Evolutionary conservation across 106 monocot species (phyloP), one percentile per base, ranked within the genome.

Genomic region (Phalaenopsis equestris): DNA sequence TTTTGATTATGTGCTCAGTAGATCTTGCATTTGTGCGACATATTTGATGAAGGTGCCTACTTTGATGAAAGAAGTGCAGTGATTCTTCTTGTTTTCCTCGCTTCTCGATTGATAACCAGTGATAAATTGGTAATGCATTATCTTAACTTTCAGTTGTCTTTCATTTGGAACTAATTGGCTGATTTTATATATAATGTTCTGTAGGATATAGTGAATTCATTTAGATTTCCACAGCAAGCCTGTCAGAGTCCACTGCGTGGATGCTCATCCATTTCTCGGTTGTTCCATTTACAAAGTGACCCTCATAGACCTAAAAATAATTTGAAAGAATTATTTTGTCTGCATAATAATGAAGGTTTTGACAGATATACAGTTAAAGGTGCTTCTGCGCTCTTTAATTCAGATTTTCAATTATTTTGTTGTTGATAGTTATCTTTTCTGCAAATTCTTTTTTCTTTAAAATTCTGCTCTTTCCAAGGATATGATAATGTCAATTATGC

Each of bases 31-130:
- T 38, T 73, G 55, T 75, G 79, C 80, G 80, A 86, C 56, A 77
- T 87, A 61, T 77, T 85, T 7, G 87, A 83, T 78, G 52, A 79
- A 49, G 85, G 80, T 83, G 73, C 75, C 47, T 73, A 47, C 42
- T 67, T 57, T 78, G 91, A 89, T 78, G 89, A 89, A 75, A 75
- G 83, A 41, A 85, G 86, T 79, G 36, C 80, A 42, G 75, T 75
- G 79, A 85, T 91, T 81, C 67, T 91, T 61, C 72, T 88, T 46
- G 80, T 83, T 9, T 91, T 91, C 73, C 80, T 89, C 74, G 76
- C 85, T 80, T 83, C 89, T 58, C 81, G 43, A 68, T 76, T 91
- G 56, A 80, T 85, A 42, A 41, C 23, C 48, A 23, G 38, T 39
- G 85, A 72, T 56, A 75, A 80, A 42, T 49, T 80, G 86, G 90